Base-by-base conservation (phyloP, 116 monocot genomes). In the Dioscorea cayenensis region DNA sequence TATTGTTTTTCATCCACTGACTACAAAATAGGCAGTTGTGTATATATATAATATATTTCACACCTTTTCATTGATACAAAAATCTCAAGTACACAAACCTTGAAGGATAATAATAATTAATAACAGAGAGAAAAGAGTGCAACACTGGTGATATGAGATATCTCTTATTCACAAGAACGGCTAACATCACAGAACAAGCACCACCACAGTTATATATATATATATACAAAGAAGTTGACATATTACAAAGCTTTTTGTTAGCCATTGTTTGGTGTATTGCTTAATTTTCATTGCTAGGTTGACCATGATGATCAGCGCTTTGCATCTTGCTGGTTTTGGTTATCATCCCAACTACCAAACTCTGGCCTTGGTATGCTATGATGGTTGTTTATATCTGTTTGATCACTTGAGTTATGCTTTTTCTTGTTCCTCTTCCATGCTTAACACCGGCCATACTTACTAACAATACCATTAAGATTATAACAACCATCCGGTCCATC, bases 341-440 rank as follows among this genome's bases (percentile, higher is more conserved):
- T 55, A 19, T 55, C n/a, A n/a, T 55, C 5, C 55, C 55, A 55
- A n/a, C 55, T n/a, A 1, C 55, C 55, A 55, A 55, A 55, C 19
- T 55, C 55, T 16, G 55, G 55, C 55, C 55, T 55, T n/a, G 55
- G 55, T 55, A 55, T 55, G 55, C n/a, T 55, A n/a, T 55, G 55
- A 5, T 55, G 55, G 55, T 55, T 55, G 55, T 55, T 55, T 3
- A 55, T 55, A 5, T 55, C 55, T 55, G 55, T 16, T 55, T 55
- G 55, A 55, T 55, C 55, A n/a, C 14, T 55, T 11, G n/a, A 18
- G 55, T 32, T 32, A 55, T n/a, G 10, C 17, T 12, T 55, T n/a
- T 3, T 12, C 43, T 43, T 43, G 43, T 43, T 43, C 43, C 8
- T 43, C 32, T 32, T 32, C 32, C 32, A 32, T 55, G 19, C 55